Base-by-base conservation (phyloP, 164 flowering plant genomes). In the Chloranthus sessilifolius region DNA sequence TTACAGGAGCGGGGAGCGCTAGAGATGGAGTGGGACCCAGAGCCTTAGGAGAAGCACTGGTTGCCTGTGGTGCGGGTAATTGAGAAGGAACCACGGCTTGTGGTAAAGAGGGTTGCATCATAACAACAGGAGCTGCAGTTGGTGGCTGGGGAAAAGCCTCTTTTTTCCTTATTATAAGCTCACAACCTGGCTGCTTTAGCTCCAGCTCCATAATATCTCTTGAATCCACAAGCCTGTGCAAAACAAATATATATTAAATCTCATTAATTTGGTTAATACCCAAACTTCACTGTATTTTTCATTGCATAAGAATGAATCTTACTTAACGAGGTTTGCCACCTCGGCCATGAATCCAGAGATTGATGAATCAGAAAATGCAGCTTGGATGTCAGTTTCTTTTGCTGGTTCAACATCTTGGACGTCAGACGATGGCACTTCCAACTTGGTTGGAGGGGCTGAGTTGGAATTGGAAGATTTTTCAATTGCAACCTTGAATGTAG, bases 191-290 rank as follows among this genome's bases (percentile, higher is more conserved):
- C 50, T 81, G 87, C 73, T 83, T 81, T 49, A 83, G 65, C 58
- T 81, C 63, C 63, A 83, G 66, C 68, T 83, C 91, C 60, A 59
- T 47, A 17, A 83, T 75, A 57, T 83, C 85, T 60, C 77, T 75
- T 50, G 91, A 81, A 65, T 83, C 87, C 52, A 83, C 91, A 47
- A 80, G 74, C 60, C 90, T 83, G 71, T n/a, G 11, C n/a, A 8
- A 7, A 31, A 19, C 37, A 23, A 22, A 20, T 52, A 40, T 31
- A 53, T 45, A n/a, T n/a, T n/a, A n/a, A n/a, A n/a, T n/a, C n/a
- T n/a, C n/a, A n/a, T n/a, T n/a, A n/a, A n/a, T n/a, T n/a, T n/a
- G n/a, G n/a, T n/a, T n/a, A n/a, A n/a, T n/a, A n/a, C n/a, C n/a
- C n/a, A n/a, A n/a, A n/a, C n/a, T n/a, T n/a, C n/a, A n/a, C n/a